phyloP scores from a whole-genome alignment of 116 monocot species.

The Thalassia testudinum region DNA sequence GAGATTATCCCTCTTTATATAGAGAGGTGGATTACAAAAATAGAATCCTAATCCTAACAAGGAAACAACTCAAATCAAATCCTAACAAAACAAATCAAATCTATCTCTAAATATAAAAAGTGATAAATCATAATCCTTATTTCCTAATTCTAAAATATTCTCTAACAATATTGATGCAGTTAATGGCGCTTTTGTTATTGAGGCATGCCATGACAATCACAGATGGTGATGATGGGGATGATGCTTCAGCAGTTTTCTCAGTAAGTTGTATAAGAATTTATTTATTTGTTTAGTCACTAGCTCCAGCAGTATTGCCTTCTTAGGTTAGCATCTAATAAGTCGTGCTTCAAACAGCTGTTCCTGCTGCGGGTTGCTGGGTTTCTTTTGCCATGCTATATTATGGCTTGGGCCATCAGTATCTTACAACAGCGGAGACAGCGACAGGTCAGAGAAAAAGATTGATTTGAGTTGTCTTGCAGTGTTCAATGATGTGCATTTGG shows the following conservation, averaged over 20 bases:
- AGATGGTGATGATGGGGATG: slow-evolving; percentile 54
- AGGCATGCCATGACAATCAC: slow-evolving; percentile 70
- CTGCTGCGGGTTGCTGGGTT: slow-evolving; percentile 73
- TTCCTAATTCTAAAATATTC: no score
- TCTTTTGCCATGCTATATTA: slow-evolving; percentile 86
- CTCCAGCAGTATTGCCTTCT: neutral
- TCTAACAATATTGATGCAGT: no score
- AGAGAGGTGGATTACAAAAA: no score
- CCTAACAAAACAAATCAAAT: no score
- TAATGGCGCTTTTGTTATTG: slow-evolving; percentile 78
- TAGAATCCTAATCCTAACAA: no score
- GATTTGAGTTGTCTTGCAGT: neutral
- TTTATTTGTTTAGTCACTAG: neutral
- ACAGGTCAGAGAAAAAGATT: slow-evolving; percentile 8
- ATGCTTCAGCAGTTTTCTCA: slow-evolving; percentile 66
- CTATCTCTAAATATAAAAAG: no score
- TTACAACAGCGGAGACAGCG: slow-evolving; percentile 25
- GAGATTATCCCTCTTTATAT: no score
- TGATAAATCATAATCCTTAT: no score
- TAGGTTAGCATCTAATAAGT: neutral
- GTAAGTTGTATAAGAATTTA: slow-evolving; percentile 26
- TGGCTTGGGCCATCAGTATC: slow-evolving; percentile 89
- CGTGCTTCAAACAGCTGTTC: slow-evolving; percentile 39
- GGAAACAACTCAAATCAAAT: no score
- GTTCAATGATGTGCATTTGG: no score